Evolutionary conservation across 768 basidiomycete species (phyloP).

Genomic region (Myochromella boudieri): DNA sequence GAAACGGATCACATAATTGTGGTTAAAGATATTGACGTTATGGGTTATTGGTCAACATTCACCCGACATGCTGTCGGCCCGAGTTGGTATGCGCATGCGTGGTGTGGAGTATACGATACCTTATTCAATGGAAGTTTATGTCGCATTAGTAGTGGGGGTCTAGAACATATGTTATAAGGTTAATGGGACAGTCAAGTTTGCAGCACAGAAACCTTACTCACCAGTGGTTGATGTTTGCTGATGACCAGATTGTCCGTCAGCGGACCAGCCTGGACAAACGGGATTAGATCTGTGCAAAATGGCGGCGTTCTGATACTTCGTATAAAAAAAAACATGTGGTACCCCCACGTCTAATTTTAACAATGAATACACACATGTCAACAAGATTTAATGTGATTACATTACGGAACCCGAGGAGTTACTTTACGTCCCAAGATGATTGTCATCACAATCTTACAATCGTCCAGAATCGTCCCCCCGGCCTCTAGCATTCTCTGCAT

Average conservation of each 20-base stretch:
- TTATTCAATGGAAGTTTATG: neutral
- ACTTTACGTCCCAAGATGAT: too few relatives aligned
- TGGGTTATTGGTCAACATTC: slow-evolving; percentile 25
- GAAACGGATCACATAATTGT: slow-evolving; percentile 18
- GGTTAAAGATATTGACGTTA: slow-evolving; percentile 24
- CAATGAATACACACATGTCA: neutral
- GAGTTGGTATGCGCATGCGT: slow-evolving; percentile 2
- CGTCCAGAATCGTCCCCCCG: too few relatives aligned
- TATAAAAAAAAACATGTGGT: neutral
- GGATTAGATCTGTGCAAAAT: neutral
- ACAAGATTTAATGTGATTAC: too few relatives aligned
- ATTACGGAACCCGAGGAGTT: too few relatives aligned
- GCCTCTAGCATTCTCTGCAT: too few relatives aligned
- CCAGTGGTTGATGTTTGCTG: neutral
- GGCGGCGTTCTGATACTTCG: neutral
- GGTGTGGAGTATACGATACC: neutral
- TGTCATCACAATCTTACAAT: too few relatives aligned
- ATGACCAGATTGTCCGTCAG: neutral
- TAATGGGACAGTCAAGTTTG: too few relatives aligned
- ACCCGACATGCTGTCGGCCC: slow-evolving; percentile 12
- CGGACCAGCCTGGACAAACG: neutral
- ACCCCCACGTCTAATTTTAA: neutral
- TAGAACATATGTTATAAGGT: too few relatives aligned
- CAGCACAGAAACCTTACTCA: too few relatives aligned
- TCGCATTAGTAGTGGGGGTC: neutral